Conservation (phyloP, 192 early-diverging fungal species). For the Coemansia aciculifera region DNA sequence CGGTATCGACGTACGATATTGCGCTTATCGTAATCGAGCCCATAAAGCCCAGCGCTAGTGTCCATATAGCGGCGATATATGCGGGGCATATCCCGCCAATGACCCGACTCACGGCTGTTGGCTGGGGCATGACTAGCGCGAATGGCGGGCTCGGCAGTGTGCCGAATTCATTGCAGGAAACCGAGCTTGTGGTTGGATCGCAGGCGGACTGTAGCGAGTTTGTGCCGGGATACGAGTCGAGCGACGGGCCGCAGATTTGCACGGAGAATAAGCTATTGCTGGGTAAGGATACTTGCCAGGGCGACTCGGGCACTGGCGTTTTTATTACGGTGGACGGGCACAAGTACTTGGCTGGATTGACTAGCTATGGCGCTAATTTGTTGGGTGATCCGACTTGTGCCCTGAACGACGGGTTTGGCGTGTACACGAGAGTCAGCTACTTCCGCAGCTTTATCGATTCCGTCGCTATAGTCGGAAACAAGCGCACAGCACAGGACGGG, state of each 20-base stretch:
- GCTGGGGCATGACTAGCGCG: slow-evolving; percentile 36
- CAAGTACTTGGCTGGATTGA: slow-evolving; percentile 35
- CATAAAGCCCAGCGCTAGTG: not conserved
- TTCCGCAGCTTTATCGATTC: slow-evolving; percentile 28
- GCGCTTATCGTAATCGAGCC: slow-evolving; percentile 25
- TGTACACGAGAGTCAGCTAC: slow-evolving; percentile 45
- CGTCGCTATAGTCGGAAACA: not conserved
- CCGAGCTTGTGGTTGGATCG: slow-evolving; percentile 28
- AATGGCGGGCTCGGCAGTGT: slow-evolving; percentile 2
- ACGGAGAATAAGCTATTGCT: slow-evolving; percentile 41
- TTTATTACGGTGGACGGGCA: slow-evolving; percentile 17
- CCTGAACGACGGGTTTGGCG: slow-evolving; percentile 37
- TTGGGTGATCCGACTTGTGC: slow-evolving; percentile 44
- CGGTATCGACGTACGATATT: slow-evolving; percentile 23
- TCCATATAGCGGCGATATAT: slow-evolving; percentile 20
- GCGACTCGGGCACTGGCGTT: slow-evolving; percentile 48
- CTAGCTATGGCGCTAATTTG: slow-evolving; percentile 44
- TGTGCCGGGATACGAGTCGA: slow-evolving; percentile 29
- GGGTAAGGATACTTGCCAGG: slow-evolving; percentile 49
- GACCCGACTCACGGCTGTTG: slow-evolving; percentile 28
- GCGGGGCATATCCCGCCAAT: slow-evolving; percentile 17
- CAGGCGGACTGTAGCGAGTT: slow-evolving; percentile 27
- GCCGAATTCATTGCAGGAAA: slow-evolving; percentile 28
- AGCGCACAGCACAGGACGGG: not conserved
- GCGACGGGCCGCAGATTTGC: slow-evolving; percentile 50